Conservation (phyloP, 768 basidiomycete genomes). For the Auricularia cornea region DNA sequence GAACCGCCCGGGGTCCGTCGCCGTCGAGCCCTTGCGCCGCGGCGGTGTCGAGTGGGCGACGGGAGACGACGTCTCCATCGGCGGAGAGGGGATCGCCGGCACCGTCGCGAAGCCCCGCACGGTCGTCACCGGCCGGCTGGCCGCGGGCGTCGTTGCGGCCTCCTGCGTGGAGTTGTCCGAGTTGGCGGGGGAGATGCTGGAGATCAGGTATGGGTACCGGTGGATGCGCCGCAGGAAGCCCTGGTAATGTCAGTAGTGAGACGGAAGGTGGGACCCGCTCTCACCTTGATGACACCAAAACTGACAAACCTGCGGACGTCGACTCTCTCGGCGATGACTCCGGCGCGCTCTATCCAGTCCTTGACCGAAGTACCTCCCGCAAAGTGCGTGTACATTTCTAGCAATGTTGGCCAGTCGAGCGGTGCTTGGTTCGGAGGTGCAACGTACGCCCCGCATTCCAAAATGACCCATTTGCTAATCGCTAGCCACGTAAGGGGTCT, state of each 20-base stretch:
- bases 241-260: slow-evolving; percentile 23
- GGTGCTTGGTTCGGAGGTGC: slow-evolving; percentile 51
- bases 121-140: not conserved
- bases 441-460: slow-evolving; percentile 91
- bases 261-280: too few relatives aligned
- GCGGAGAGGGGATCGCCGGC: not conserved
- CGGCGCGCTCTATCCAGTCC: slow-evolving; percentile 79
- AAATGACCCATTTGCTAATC: slow-evolving; percentile 71
- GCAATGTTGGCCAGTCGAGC: slow-evolving; percentile 81
- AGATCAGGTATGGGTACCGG: slow-evolving; percentile 76
- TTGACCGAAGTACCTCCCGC: slow-evolving; percentile 74
- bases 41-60: not conserved
- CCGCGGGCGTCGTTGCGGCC: not conserved
- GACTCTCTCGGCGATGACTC: slow-evolving; percentile 50
- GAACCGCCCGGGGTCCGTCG: not conserved
- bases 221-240: slow-evolving; percentile 91
- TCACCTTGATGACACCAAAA: slow-evolving; percentile 93
- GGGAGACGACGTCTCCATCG: slow-evolving; percentile 3
- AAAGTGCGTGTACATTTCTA: slow-evolving; percentile 80
- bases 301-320: slow-evolving; percentile 92
- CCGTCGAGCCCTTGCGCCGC: not conserved
- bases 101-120: slow-evolving; percentile 1
- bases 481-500: slow-evolving; percentile 84
- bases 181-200: slow-evolving; percentile 26
- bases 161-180: slow-evolving; percentile 3